Evolutionary conservation across 768 basidiomycete genomes (phyloP), one percentile per base, ranked within the genome.

Genomic region (Collybiopsis luxurians): DNA sequence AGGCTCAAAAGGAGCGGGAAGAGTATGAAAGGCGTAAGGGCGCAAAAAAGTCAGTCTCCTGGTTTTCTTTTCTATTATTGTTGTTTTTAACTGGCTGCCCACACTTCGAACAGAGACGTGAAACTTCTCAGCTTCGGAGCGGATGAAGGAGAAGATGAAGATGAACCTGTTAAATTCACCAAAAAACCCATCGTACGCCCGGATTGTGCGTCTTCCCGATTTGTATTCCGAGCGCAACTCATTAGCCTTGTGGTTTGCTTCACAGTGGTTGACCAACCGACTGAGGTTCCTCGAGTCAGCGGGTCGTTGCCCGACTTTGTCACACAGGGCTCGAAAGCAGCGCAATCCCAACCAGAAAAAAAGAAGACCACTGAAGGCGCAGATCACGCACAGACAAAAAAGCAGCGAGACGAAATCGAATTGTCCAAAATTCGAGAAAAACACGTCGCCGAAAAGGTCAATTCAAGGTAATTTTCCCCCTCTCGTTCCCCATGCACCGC

Each of bases 111-210:
- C 59, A 97, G 95, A 71, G 93, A 99, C 64, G 89, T 90, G 10
- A 90, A 89, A 55, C 72, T 99, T 10, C 71, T 98, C 54, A 96
- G 93, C 50, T 99, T 99, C 68, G 92, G 85, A 15, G 89, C 77
- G 7, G 88, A 84, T 45, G 88, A 82, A 31, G 83, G 71, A n/a
- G 75, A 64, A 31, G 87, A 81, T 26, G 86, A 83, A 7, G 80
- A 73, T 12, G 87, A 85, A 44, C 65, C 77, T 0, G 69, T 77
- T 0, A 66, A 67, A 1, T 76, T 84, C 61, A 86, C 86, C 72
- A 94, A 93, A 78, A 95, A 92, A 68, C 78, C 86, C 0, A 90
- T 96, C 26, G 86, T 79, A 23, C 77, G 95, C 26, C 90, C 91
- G 34, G 95, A 97, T 73, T 68, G 94, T 95, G 65, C 55, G 92